These are phyloP conservation scores for Phytophthora litchii DNA, from an alignment of 352 stramenopile species.

Conservation along the genomic window DNA sequence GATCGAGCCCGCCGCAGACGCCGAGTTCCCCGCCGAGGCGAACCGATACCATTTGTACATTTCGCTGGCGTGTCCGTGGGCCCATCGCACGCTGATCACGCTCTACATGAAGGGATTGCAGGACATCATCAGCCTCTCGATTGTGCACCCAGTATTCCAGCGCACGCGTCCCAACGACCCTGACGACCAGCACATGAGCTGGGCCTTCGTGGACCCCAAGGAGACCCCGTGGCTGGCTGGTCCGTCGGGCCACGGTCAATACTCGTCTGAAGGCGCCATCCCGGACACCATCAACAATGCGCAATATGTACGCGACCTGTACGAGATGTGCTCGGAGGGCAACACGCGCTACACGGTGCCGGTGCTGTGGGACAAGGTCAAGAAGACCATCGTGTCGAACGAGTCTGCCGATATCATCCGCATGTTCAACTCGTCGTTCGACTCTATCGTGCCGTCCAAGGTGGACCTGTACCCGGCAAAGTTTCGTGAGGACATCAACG, in stretches of 20 bases:
- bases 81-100: conserved; percentile 81
- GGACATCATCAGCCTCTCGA: conserved; percentile 92
- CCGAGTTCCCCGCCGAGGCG: conserved; percentile 67
- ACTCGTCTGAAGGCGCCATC: conserved; percentile 69
- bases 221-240: conserved; percentile 67
- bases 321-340: conserved; percentile 75
- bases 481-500: conserved; percentile 85
- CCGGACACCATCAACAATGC: conserved; percentile 71
- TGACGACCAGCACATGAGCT: conserved; percentile 75
- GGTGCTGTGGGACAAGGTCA: conserved; percentile 91
- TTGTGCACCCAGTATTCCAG: conserved; percentile 91
- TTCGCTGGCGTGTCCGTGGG: conserved; percentile 94
- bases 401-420: conserved; percentile 94
- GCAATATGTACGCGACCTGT: conserved; percentile 77
- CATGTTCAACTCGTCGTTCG: conserved; percentile 89
- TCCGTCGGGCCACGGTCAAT: conserved; percentile 66
- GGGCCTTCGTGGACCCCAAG: conserved; percentile 77
- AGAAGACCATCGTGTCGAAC: conserved; percentile 94
- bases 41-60: conserved; percentile 96
- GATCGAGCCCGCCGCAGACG: conserved; percentile 64
- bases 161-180: conserved; percentile 74
- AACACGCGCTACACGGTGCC: conserved; percentile 91
- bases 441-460: conserved; percentile 68
- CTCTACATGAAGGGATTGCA: conserved; percentile 95
- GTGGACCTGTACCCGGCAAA: conserved; percentile 83